Conservation (phyloP, 306 rosid genomes). For the Parietaria judaica region DNA sequence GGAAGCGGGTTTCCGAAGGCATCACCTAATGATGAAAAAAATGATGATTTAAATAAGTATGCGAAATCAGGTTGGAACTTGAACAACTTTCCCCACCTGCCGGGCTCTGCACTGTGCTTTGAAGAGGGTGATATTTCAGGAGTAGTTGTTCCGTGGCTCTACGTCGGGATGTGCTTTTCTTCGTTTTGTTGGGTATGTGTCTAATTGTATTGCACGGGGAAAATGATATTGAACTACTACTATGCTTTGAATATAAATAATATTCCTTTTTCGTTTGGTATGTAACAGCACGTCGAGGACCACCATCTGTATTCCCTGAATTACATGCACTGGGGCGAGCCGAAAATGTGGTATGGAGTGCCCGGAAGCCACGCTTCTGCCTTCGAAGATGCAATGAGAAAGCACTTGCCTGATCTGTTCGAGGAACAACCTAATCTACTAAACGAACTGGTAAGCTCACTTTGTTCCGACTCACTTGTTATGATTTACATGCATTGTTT, state of each 20-base stretch:
- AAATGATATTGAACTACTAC: background rate
- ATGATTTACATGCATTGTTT: too few species aligned
- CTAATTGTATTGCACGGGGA: background rate
- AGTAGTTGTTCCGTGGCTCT: constrained; percentile 97
- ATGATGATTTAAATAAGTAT: constrained; percentile 36
- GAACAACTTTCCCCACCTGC: constrained; percentile 76
- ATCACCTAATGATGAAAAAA: constrained; percentile 26
- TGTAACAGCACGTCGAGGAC: constrained; percentile 89
- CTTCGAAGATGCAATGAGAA: constrained; percentile 75
- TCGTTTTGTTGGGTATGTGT: constrained; percentile 96
- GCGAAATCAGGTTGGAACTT: constrained; percentile 86
- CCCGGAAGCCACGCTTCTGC: constrained; percentile 66
- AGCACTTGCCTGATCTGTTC: constrained; percentile 75
- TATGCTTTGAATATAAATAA: constrained; percentile 16
- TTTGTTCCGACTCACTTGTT: background rate
- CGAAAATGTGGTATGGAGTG: constrained; percentile 95
- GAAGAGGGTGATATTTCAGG: constrained; percentile 95
- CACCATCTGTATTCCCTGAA: constrained; percentile 94
- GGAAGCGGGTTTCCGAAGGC: constrained; percentile 92
- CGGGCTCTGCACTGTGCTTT: constrained; percentile 73
- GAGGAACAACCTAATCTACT: constrained; percentile 92
- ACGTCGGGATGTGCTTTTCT: constrained; percentile 97
- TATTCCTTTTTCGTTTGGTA: constrained; percentile 19
- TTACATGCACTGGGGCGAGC: constrained; percentile 87
- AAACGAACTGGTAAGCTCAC: constrained; percentile 64